phyloP scores from a whole-genome alignment of 805 yeast genomes.

The Saccharomycopsis microspora region DNA sequence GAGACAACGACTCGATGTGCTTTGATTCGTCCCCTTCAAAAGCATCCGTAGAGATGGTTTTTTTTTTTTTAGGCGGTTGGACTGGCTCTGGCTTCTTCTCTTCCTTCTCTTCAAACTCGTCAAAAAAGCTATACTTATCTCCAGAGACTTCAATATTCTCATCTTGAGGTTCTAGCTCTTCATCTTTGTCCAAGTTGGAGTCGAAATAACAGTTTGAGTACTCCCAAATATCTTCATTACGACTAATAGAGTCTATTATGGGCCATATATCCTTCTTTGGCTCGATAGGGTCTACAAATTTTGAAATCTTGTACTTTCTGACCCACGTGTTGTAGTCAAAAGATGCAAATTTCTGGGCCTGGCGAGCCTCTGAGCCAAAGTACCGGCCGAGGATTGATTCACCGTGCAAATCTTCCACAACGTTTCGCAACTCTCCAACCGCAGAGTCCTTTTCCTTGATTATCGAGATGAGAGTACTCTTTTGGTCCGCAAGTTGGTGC shows the following conservation, averaged over 20 bases:
- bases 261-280: slow-evolving; percentile 9
- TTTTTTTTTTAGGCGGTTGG: background rate
- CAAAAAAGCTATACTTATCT: background rate
- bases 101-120: background rate
- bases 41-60: no score
- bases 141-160: no score
- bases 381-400: background rate
- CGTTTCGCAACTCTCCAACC: slow-evolving; percentile 5
- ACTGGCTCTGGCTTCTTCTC: background rate
- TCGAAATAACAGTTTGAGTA: slow-evolving; percentile 6
- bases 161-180: background rate
- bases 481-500: slow-evolving; percentile 3
- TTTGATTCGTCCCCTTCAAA: background rate
- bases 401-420: background rate
- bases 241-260: slow-evolving; percentile 8
- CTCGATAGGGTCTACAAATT: background rate
- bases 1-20: slow-evolving; percentile 1
- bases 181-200: no score
- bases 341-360: background rate
- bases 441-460: slow-evolving; percentile 10
- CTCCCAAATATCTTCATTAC: slow-evolving; percentile 8
- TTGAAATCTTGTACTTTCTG: slow-evolving; percentile 1
- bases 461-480: background rate
- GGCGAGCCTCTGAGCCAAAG: background rate
- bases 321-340: slow-evolving; percentile 6